Conservation (phyloP, 768 basidiomycete genomes). For the Boletus rufocinnamomeus region DNA sequence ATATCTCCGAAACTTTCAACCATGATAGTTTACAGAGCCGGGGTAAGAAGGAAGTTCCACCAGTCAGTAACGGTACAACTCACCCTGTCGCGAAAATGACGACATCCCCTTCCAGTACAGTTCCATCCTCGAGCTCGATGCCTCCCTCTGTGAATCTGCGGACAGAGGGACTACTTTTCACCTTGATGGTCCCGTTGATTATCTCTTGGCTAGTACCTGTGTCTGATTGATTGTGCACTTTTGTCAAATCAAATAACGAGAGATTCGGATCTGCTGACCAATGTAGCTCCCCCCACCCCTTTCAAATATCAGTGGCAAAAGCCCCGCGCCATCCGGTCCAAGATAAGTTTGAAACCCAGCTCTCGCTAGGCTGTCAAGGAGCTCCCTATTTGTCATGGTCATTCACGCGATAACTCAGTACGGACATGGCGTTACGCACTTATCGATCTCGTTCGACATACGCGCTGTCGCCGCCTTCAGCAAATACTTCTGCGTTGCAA, state of each 20-base stretch:
- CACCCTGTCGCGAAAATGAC: slow-evolving; percentile 39
- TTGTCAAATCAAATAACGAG: neutral
- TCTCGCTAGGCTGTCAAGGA: slow-evolving; percentile 40
- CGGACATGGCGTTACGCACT: slow-evolving; percentile 9
- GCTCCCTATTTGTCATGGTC: slow-evolving; percentile 29
- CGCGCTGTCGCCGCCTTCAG: neutral
- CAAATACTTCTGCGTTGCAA: slow-evolving; percentile 19
- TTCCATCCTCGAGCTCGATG: slow-evolving; percentile 33
- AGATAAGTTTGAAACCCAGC: slow-evolving; percentile 41
- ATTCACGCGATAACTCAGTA: neutral
- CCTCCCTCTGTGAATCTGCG: slow-evolving; percentile 31
- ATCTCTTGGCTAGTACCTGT: slow-evolving; percentile 47
- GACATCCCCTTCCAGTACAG: slow-evolving; percentile 29
- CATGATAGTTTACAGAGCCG: neutral
- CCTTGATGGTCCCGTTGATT: slow-evolving; percentile 51
- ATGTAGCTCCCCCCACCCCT: slow-evolving; percentile 43
- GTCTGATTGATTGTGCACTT: slow-evolving; percentile 19
- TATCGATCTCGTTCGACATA: slow-evolving; percentile 25
- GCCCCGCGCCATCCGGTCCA: slow-evolving; percentile 41
- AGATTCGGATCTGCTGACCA: slow-evolving; percentile 28
- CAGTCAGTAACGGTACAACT: slow-evolving; percentile 1
- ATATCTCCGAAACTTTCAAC: slow-evolving; percentile 47
- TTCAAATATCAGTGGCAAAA: slow-evolving; percentile 32
- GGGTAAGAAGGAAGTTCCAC: neutral
- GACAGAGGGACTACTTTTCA: slow-evolving; percentile 42